Evolutionary conservation across 176 grass and related monocot species (phyloP), one percentile per base, ranked within the genome.

Genomic region (Ensete glaucum): DNA sequence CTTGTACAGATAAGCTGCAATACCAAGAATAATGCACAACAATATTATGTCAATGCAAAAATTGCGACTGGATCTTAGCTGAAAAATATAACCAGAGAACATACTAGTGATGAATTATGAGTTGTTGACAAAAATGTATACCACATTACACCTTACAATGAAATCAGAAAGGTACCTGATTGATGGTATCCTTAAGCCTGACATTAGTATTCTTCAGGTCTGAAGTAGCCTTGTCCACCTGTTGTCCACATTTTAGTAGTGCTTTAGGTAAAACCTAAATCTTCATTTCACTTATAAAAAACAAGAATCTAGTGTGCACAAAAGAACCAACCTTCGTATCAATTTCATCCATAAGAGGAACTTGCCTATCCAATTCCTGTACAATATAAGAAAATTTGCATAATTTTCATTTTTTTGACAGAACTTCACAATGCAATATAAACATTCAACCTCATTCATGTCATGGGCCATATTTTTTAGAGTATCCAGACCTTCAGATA

Each of bases 351-450:
- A 99, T 91, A 80, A 99, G 82, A 27, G 96, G 96, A 57, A 95
- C 91, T 95, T 99, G 91, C 56, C 96, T 99, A 79, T 99, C 96
- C 77, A 99, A 9, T 93, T 99, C 96, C 96, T 95, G 81, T 50
- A 66, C 58, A 81, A 76, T 74, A 73, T 76, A 75, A 27, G 56
- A 1, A 6, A 29, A 56, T 54, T 20, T 24, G 15, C 19, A 62
- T 79, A 26, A 54, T 20, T 64, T 60, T 57, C 74, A 52, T 64
- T 82, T 62, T 51, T n/a, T 76, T 15, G 0, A 75, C 29, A 0
- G 53, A 54, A 52, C 25, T 72, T 26, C 76, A 70, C 0, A 82
- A 68, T 74, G 8, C 5, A 87, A 83, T 75, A 22, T 72, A 50
- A 83, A 2, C 1, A 73, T 8, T 14, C 2, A 63, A 99, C 96